phyloP scores from a whole-genome alignment of 2,329 filamentous ascomycete genomes.

The Plenodomus biglobosus region DNA sequence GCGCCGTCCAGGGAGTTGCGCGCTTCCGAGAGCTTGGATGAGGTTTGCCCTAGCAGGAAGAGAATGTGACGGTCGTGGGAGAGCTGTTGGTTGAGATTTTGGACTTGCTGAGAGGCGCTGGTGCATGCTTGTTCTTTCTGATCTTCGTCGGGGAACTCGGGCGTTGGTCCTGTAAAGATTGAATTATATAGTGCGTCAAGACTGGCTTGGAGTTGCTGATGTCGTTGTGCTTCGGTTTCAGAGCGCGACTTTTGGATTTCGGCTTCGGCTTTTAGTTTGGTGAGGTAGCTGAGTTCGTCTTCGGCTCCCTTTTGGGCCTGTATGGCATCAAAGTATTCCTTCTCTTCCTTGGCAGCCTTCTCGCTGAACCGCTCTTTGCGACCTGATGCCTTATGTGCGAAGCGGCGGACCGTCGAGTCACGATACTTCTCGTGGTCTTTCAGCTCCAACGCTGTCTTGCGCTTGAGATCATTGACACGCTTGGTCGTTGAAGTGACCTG shows the following conservation, averaged over 20 bases:
- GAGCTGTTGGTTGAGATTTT: slow-evolving; percentile 18
- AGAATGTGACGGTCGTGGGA: slow-evolving; percentile 30
- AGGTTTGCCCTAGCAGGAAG: slow-evolving; percentile 29
- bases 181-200: slow-evolving; percentile 35
- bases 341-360: slow-evolving; percentile 41
- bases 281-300: slow-evolving; percentile 31
- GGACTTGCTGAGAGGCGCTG: slow-evolving; percentile 13
- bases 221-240: slow-evolving; percentile 17
- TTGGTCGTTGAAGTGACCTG: slow-evolving; percentile 25
- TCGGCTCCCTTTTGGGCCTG: slow-evolving; percentile 37
- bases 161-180: slow-evolving; percentile 37
- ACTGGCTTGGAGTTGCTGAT: slow-evolving; percentile 25
- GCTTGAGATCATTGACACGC: slow-evolving; percentile 18
- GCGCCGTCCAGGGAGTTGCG: slow-evolving; percentile 25
- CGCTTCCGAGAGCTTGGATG: slow-evolving; percentile 24
- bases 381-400: slow-evolving; percentile 37
- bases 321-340: slow-evolving; percentile 40
- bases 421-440: slow-evolving; percentile 41
- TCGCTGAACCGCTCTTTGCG: slow-evolving; percentile 30
- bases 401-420: slow-evolving; percentile 34
- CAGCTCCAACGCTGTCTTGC: slow-evolving; percentile 24
- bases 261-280: slow-evolving; percentile 30
- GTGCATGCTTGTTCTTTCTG: slow-evolving; percentile 26
- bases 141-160: slow-evolving; percentile 39
- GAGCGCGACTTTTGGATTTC: slow-evolving; percentile 18